Evolutionary conservation across 805 yeast species (phyloP).

Genomic region (Spathaspora passalidarum): DNA sequence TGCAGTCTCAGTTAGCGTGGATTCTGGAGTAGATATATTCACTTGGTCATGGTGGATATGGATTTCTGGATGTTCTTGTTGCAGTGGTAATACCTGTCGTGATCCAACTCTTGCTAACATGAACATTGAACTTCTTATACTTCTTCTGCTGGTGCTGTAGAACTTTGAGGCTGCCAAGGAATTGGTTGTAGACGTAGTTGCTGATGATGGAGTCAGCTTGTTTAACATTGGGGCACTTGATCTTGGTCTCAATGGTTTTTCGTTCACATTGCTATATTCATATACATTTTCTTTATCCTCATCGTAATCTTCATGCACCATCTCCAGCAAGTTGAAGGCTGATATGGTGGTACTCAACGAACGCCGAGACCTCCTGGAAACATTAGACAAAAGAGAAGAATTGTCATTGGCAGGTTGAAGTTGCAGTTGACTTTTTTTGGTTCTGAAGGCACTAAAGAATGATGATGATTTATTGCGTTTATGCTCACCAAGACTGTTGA

Average conservation of each 20-base stretch:
- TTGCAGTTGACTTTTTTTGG: slow-evolving; percentile 11
- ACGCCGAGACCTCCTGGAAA: slow-evolving; percentile 2
- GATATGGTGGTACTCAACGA: slow-evolving; percentile 16
- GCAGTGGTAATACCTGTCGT: slow-evolving; percentile 1
- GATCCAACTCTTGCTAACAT: background rate
- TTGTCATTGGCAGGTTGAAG: slow-evolving; percentile 3
- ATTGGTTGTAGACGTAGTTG: background rate
- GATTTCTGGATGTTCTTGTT: background rate
- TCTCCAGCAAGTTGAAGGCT: slow-evolving; percentile 5
- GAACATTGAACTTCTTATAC: slow-evolving; percentile 10
- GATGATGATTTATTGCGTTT: slow-evolving; percentile 11
- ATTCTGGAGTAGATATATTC: background rate
- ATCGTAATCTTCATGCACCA: background rate
- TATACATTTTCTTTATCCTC: slow-evolving; percentile 7
- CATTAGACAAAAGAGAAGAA: background rate
- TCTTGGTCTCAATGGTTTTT: slow-evolving; percentile 15
- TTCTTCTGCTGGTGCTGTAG: background rate
- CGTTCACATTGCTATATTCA: background rate
- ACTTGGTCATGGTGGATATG: background rate
- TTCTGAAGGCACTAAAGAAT: slow-evolving; percentile 16
- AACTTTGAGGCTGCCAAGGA: background rate
- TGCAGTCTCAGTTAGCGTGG: background rate
- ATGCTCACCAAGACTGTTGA: slow-evolving; percentile 20
- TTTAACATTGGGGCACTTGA: slow-evolving; percentile 22
- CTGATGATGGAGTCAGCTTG: slow-evolving; percentile 2